Conservation (phyloP, 2,329 filamentous ascomycete genomes). For the Rhynchosporium secalis region DNA sequence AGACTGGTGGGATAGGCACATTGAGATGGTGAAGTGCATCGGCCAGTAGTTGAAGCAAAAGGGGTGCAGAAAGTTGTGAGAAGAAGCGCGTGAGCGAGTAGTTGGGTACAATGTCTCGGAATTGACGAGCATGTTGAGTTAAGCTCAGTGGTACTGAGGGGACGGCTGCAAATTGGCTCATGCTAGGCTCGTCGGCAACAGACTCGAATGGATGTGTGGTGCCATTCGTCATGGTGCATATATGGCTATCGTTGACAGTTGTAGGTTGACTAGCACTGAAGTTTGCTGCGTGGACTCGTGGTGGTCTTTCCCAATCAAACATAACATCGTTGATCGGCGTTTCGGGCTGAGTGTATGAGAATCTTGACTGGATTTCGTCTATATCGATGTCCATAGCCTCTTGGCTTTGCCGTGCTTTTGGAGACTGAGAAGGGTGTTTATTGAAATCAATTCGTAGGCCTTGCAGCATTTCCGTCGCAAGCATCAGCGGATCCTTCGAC, state of each 20-base stretch:
- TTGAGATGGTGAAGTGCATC: conserved; percentile 84
- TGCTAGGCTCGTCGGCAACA: conserved; percentile 82
- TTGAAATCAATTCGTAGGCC: conserved; percentile 86
- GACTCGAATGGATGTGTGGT: conserved; percentile 54
- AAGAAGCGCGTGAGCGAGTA: conserved; percentile 91
- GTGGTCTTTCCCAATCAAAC: conserved; percentile 86
- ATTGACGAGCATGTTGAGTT: conserved; percentile 85
- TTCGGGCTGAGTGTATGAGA: conserved; percentile 86
- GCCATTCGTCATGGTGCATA: conserved; percentile 32
- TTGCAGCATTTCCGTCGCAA: conserved; percentile 96
- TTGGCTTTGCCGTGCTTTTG: conserved; percentile 36
- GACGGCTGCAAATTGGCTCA: conserved; percentile 79
- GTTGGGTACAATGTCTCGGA: conserved; percentile 86
- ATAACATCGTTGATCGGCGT: conserved; percentile 69
- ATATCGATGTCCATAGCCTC: conserved; percentile 73
- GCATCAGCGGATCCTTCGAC: conserved; percentile 73
- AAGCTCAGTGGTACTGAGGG: conserved; percentile 79
- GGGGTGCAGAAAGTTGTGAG: conserved; percentile 71
- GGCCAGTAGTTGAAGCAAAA: conserved; percentile 77
- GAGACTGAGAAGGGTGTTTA: conserved; percentile 54
- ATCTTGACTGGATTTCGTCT: conserved; percentile 46
- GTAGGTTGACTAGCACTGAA: conserved; percentile 47
- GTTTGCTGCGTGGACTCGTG: conserved; percentile 34
- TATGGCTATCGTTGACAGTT: conserved; percentile 36
- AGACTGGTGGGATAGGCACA: conserved; percentile 61